Evolutionary conservation across 1,284 basidiomycete genomes (phyloP), one percentile per base, ranked within the genome.

Genomic region (Clitocybe nebularis): DNA sequence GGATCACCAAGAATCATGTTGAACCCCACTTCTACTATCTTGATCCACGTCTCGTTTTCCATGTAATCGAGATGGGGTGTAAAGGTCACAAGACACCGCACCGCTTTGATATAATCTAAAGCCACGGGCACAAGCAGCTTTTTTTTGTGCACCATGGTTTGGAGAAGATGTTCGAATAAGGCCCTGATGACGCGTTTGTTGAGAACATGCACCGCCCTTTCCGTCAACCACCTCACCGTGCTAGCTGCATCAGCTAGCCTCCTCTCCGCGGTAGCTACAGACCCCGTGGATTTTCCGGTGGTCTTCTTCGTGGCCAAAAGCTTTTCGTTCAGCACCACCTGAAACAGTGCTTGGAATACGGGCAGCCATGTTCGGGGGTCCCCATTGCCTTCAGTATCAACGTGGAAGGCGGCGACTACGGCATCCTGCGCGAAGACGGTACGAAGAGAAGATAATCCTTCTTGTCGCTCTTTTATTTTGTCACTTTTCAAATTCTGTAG

Each of bases 21-120:
- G 68, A 93, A 93, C 41, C 79, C 81, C 24, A 91, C 62, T 36
- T 79, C 74, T 26, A 87, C 75, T 19, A 91, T 62, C 14, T 65
- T 64, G 6, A 81, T 61, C 94, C 94, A 98, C 29, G 61, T 67
- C 0, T 68, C 63, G 10, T 72, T 67, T 6, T 81, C 79, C 43
- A 95, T 59, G 52, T 87, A 80, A 22, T 93, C 84, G 38, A 93
- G 69, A 61, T 97, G 93, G 0, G 89, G 84, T 1, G 67, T 63
- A 58, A 81, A 84, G 38, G 66, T 65, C 32, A 92, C 67, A 26
- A 75, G 39, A 36, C 69, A 70, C 29, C 79, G 77, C 24, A 95
- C 69, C 0, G 87, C 75, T 59, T 94, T 93, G 46, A 85, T 71
- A 59, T 93, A 96, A 59, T 93, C 81, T 46, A 90, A 63, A 2